Conservation (phyloP, 2,329 filamentous ascomycete species). For the Graphilbum ipis-grandicollis region DNA sequence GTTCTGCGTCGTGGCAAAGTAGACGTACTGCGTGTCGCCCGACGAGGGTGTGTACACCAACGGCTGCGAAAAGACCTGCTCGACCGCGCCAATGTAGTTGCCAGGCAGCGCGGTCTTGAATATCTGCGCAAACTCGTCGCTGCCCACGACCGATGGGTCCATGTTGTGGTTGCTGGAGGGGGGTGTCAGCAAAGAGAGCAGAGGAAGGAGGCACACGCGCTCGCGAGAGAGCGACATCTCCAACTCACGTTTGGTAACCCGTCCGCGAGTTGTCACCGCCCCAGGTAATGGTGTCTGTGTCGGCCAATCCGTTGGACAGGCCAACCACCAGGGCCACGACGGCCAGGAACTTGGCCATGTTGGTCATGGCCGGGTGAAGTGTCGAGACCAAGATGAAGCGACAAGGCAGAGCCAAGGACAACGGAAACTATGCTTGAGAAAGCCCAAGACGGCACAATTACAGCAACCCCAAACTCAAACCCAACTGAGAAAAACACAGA, state of each 20-base stretch:
- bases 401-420: background rate
- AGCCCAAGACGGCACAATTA: too few relatives aligned
- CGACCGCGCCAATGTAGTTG: slow-evolving; percentile 27
- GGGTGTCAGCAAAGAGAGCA: too few relatives aligned
- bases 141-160: slow-evolving; percentile 39
- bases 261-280: slow-evolving; percentile 36
- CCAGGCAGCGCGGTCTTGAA: slow-evolving; percentile 35
- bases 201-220: too few relatives aligned
- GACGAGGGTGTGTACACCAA: slow-evolving; percentile 25
- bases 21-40: slow-evolving; percentile 25
- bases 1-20: slow-evolving; percentile 31
- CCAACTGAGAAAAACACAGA: too few relatives aligned
- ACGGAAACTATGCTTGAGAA: too few relatives aligned
- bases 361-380: too few relatives aligned
- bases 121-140: slow-evolving; percentile 34
- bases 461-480: too few relatives aligned
- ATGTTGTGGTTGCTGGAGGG: slow-evolving; percentile 46
- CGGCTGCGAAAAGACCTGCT: slow-evolving; percentile 35
- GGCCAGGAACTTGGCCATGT: slow-evolving; percentile 2
- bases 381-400: background rate
- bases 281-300: slow-evolving; percentile 42
- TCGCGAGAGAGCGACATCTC: too few relatives aligned
- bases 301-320: slow-evolving; percentile 18
- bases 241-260: slow-evolving; percentile 32
- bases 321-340: slow-evolving; percentile 16